Conservation (phyloP, 768 basidiomycete genomes). For the Mycena haematopus region DNA sequence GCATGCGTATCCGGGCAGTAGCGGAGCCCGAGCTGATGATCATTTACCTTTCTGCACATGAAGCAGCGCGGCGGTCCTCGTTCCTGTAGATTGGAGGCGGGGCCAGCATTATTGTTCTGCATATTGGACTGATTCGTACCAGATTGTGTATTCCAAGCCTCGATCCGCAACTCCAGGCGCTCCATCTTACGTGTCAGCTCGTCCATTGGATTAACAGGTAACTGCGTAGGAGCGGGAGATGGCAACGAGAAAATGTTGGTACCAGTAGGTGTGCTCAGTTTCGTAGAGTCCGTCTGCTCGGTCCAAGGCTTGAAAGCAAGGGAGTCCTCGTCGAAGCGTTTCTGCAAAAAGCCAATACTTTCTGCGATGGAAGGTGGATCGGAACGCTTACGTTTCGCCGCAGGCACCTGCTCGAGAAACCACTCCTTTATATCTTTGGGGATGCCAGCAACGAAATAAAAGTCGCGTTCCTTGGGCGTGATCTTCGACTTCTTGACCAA, state of each 20-base stretch:
- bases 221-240: too few relatives aligned
- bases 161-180: too few relatives aligned
- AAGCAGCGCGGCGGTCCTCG: too few relatives aligned
- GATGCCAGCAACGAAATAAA: conserved; percentile 16
- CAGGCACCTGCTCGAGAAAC: conserved; percentile 7
- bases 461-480: background rate
- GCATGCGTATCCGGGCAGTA: background rate
- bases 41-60: background rate
- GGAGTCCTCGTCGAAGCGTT: background rate
- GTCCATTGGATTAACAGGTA: background rate
- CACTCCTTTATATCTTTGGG: conserved; percentile 17
- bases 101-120: too few relatives aligned
- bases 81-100: too few relatives aligned
- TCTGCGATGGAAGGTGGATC: conserved; percentile 9
- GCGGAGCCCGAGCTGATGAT: background rate
- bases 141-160: too few relatives aligned
- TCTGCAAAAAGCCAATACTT: background rate
- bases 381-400: background rate
- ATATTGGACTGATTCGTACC: too few relatives aligned
- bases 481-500: conserved; percentile 6
- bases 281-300: too few relatives aligned
- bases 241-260: too few relatives aligned
- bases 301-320: background rate
- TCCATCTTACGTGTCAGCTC: background rate
- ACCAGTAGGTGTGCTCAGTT: too few relatives aligned